Conservation (phyloP, 441 rosid species). For the Geranium incanum region DNA sequence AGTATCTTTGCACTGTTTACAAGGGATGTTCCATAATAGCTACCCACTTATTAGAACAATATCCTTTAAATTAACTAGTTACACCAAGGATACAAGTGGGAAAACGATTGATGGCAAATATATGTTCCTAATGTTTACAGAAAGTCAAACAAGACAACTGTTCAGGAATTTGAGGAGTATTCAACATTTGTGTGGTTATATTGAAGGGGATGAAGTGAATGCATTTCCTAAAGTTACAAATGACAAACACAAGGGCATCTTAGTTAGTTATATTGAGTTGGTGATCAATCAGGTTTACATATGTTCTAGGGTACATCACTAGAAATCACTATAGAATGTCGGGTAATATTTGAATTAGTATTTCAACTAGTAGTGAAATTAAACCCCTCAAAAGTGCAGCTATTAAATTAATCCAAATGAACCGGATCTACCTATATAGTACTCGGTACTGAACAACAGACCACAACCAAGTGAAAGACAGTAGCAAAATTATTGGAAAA, state of each 20-base stretch:
- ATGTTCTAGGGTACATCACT: background rate
- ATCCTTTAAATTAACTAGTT: background rate
- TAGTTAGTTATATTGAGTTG: background rate
- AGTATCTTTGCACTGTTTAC: background rate
- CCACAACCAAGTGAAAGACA: background rate
- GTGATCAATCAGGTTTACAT: background rate
- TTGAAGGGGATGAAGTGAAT: background rate
- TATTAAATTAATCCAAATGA: background rate
- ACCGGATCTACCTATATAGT: background rate
- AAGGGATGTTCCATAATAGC: background rate
- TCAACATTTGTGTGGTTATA: background rate
- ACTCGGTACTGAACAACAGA: background rate
- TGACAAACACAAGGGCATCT: background rate
- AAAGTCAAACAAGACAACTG: background rate
- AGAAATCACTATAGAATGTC: background rate
- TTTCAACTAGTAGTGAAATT: background rate
- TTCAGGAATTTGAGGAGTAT: background rate
- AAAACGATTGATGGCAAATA: background rate
- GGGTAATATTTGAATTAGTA: background rate
- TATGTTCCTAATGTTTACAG: background rate
- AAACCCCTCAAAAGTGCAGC: background rate
- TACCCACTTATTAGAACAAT: background rate
- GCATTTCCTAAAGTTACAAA: background rate
- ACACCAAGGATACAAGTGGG: background rate
- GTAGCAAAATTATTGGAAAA: background rate